Evolutionary conservation across 257 asterid genomes (phyloP).

Genomic region (Plantago ovata): DNA sequence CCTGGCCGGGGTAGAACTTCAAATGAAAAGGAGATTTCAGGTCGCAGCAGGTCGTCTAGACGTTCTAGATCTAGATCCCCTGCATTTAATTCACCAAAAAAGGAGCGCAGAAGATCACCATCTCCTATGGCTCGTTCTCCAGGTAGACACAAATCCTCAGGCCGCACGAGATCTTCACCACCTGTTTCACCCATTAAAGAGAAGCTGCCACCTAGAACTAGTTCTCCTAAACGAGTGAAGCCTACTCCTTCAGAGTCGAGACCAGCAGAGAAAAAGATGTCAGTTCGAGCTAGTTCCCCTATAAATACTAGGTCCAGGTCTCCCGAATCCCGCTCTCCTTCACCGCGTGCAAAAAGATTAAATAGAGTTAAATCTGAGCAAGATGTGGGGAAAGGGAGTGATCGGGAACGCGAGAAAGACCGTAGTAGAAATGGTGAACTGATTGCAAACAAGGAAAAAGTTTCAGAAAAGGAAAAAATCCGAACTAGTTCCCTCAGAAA

Average conservation of each 20-base stretch:
- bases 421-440: constrained; percentile 46
- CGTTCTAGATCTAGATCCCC: constrained; percentile 49
- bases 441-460: constrained; percentile 39
- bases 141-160: constrained; percentile 18
- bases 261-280: constrained; percentile 8
- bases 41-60: constrained; percentile 44
- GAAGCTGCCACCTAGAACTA: constrained; percentile 21
- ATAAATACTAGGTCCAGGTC: constrained; percentile 28
- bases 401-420: constrained; percentile 41
- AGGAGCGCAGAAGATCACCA: constrained; percentile 16
- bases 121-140: not conserved
- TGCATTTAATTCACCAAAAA: constrained; percentile 34
- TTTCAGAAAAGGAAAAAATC: constrained; percentile 36
- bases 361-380: constrained; percentile 55
- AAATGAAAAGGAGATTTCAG: constrained; percentile 27
- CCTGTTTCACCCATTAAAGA: constrained; percentile 4
- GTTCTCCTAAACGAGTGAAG: constrained; percentile 38
- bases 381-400: constrained; percentile 44
- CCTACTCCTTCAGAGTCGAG: no score
- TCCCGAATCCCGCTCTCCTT: constrained; percentile 42
- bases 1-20: constrained; percentile 55
- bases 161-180: constrained; percentile 41
- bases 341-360: constrained; percentile 76
- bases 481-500: no score
- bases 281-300: not conserved